These are phyloP conservation scores for Didymella lethalis DNA, from an alignment of 2,329 filamentous ascomycete species.

Conservation along the genomic window DNA sequence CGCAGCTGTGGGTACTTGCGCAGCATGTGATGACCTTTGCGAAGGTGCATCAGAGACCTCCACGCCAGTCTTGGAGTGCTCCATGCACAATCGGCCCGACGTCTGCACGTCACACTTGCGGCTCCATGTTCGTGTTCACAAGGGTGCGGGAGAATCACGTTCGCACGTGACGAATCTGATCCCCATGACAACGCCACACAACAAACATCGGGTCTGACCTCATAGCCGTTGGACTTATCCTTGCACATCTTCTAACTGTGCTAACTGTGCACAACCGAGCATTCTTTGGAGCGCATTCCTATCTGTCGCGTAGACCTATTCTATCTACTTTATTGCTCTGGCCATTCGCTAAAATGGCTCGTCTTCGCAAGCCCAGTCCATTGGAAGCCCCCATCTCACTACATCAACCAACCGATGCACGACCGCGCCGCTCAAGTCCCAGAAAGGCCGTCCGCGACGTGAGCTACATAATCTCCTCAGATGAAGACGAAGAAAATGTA, in stretches of 20 bases:
- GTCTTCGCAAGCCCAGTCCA: constrained; percentile 44
- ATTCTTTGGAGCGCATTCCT: constrained; percentile 1
- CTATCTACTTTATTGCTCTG: background rate
- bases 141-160: background rate
- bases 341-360: constrained; percentile 37
- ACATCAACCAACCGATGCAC: constrained; percentile 28
- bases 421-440: constrained; percentile 37
- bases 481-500: constrained; percentile 36
- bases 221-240: constrained; percentile 17
- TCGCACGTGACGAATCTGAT: constrained; percentile 10
- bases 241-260: constrained; percentile 4
- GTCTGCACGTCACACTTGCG: background rate
- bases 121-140: background rate
- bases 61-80: background rate
- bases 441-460: constrained; percentile 38
- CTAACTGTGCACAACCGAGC: background rate
- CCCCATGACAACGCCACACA: constrained; percentile 13
- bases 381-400: constrained; percentile 33
- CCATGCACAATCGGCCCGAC: constrained; percentile 1
- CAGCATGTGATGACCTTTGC: background rate
- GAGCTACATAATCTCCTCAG: constrained; percentile 33
- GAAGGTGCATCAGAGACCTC: background rate
- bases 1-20: background rate
- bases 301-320: background rate
- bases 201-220: constrained; percentile 17